Evolutionary conservation across 768 basidiomycete species (phyloP), one percentile per base, ranked within the genome.

Genomic region (Steccherinum ochraceum): DNA sequence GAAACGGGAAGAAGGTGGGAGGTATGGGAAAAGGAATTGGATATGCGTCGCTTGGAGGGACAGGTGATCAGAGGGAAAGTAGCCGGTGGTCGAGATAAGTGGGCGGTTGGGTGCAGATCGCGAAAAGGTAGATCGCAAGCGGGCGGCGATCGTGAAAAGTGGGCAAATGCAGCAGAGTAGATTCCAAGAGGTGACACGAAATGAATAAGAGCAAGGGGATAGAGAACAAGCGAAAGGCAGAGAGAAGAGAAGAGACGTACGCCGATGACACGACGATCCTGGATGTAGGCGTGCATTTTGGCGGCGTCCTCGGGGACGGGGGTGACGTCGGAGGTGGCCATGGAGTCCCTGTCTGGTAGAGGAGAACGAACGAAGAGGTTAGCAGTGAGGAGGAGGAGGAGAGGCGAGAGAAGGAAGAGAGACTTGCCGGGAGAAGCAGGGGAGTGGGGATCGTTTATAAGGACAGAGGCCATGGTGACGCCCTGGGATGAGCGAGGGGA

Each of bases 191-290:
- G 30, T 7, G 7, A 7, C 7, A 7, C 7, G 30, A 35, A 35
- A 16, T 7, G 30, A 35, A 35, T 35, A 16, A 35, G 16, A 7
- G 30, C 54, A 55, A 46, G 5, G 43, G 40, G 23, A 27, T 18
- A 42, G 24, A 21, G 7, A 35, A 7, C n/a, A 40, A 42, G 40
- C 24, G 27, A 35, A 48, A 48, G 46, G 26, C 4, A 48, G 26
- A 26, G 21, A 35, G 3, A 21, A 2, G 35, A 19, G 24, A 42
- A 24, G 39, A 20, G 18, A 74, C 83, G 55, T 76, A 89, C 86
- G 47, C 86, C 86, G 46, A 86, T 74, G 69, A 91, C 88, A 47
- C 89, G 81, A 46, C 83, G 76, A 70, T 92, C 89, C 64, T 85
- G 81, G 69, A 91, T 83, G 73, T 86, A 89, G 58, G 79, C 74